Percentiles rank a stretch among this genome's conserved stretches.
These are phyloP conservation scores for Limonomyces culmigenus DNA, from an alignment of 1,284 basidiomycete genomes.

Conservation along the genomic window DNA sequence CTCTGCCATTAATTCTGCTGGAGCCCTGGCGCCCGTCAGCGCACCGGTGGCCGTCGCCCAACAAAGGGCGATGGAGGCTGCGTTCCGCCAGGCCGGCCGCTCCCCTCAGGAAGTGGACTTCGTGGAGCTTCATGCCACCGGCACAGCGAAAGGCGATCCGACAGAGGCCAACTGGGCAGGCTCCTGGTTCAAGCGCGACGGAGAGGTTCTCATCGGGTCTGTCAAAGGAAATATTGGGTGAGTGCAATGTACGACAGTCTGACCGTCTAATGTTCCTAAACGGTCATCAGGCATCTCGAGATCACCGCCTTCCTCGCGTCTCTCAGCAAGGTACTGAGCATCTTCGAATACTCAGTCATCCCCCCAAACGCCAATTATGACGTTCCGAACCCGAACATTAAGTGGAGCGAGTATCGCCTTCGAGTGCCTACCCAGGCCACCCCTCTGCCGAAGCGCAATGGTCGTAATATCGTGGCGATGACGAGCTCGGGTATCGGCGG, in stretches of 20 bases:
- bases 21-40: constrained; percentile 17
- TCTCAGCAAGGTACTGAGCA: constrained; percentile 21
- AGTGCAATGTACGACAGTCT: constrained; percentile 3
- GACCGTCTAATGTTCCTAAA: neutral
- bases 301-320: constrained; percentile 19
- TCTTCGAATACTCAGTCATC: constrained; percentile 17
- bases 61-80: constrained; percentile 15
- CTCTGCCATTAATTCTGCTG: constrained; percentile 20
- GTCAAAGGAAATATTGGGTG: constrained; percentile 31
- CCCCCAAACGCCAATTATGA: constrained; percentile 23
- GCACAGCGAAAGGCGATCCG: constrained; percentile 27
- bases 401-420: constrained; percentile 17
- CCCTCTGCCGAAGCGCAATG: constrained; percentile 8
- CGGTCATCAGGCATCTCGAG: neutral
- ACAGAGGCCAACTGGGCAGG: constrained; percentile 32
- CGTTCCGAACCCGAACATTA: constrained; percentile 19
- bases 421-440: constrained; percentile 10
- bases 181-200: constrained; percentile 14
- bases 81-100: constrained; percentile 14
- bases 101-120: constrained; percentile 24
- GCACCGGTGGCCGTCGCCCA: constrained; percentile 22
- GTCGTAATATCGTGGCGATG: constrained; percentile 18
- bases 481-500: constrained; percentile 27
- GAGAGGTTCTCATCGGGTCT: constrained; percentile 21
- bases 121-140: constrained; percentile 31